These are phyloP conservation scores for Neofusicoccum sp. DNA, from an alignment of 2,329 filamentous ascomycete species.

Conservation along the genomic window DNA sequence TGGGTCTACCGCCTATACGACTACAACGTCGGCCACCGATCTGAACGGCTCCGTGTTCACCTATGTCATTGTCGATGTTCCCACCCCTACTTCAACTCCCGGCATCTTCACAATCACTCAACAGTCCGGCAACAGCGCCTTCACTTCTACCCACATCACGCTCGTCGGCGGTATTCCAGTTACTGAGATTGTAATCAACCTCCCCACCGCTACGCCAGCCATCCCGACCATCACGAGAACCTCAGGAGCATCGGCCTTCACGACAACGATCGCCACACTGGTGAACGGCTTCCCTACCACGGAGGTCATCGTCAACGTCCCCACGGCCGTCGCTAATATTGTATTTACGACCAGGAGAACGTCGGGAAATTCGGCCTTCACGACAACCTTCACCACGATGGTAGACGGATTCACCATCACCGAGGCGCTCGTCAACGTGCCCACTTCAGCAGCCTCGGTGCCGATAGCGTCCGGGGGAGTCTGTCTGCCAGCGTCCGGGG, in stretches of 20 bases:
- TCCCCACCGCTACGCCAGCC: too few relatives aligned
- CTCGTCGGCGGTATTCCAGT: too few relatives aligned
- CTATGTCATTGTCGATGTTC: too few relatives aligned
- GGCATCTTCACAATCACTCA: too few relatives aligned
- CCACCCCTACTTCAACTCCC: too few relatives aligned
- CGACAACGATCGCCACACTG: not conserved
- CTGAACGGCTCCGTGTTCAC: too few relatives aligned
- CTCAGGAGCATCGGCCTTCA: not conserved
- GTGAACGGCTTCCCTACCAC: not conserved
- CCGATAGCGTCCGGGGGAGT: not conserved
- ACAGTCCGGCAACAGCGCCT: too few relatives aligned
- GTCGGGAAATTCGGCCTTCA: not conserved
- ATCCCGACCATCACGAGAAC: not conserved
- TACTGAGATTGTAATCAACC: too few relatives aligned
- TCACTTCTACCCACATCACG: too few relatives aligned
- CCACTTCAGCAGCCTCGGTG: not conserved
- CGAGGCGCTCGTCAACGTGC: not conserved
- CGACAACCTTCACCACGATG: not conserved
- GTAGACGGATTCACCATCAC: not conserved
- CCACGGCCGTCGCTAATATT: not conserved
- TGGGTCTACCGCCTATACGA: too few relatives aligned
- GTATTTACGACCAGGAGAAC: not conserved
- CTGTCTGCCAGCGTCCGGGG: not conserved
- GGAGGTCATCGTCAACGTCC: not conserved
- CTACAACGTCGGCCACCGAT: too few relatives aligned